Conservation (phyloP, 2,329 filamentous ascomycete genomes). For the Boeremia lycopersici region DNA sequence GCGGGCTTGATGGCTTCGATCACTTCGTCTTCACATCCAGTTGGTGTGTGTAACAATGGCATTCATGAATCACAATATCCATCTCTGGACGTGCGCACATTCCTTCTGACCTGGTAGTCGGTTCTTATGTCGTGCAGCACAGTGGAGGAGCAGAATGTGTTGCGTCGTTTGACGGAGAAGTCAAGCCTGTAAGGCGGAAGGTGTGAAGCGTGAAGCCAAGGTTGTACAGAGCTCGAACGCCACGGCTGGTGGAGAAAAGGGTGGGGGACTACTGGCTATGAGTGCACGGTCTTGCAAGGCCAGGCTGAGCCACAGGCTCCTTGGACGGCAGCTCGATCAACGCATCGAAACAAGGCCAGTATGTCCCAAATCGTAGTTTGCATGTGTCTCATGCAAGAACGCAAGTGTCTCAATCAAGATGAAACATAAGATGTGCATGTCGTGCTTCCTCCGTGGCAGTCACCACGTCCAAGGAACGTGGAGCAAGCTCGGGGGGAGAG, state of each 20-base stretch:
- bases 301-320: neutral
- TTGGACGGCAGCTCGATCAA: neutral
- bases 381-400: constrained; percentile 3
- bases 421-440: constrained; percentile 9
- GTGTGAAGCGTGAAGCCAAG: neutral
- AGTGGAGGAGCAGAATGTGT: neutral
- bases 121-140: constrained; percentile 11
- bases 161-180: neutral
- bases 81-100: neutral
- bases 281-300: constrained; percentile 2
- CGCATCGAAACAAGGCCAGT: constrained; percentile 1
- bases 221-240: neutral
- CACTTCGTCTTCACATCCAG: neutral
- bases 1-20: neutral
- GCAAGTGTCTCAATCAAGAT: constrained; percentile 5
- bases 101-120: constrained; percentile 10
- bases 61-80: neutral
- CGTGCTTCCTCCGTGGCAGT: constrained; percentile 13
- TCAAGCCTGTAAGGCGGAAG: neutral
- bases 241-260: constrained; percentile 1
- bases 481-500: constrained; percentile 8
- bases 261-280: constrained; percentile 14
- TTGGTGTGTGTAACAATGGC: neutral
- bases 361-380: neutral
- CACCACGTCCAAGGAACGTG: constrained; percentile 15